A percentile compares a stretch with the other conserved stretches of the same genome.
phyloP scores from a whole-genome alignment of 805 yeast species.

The Kodamaea kaohsiungensis region DNA sequence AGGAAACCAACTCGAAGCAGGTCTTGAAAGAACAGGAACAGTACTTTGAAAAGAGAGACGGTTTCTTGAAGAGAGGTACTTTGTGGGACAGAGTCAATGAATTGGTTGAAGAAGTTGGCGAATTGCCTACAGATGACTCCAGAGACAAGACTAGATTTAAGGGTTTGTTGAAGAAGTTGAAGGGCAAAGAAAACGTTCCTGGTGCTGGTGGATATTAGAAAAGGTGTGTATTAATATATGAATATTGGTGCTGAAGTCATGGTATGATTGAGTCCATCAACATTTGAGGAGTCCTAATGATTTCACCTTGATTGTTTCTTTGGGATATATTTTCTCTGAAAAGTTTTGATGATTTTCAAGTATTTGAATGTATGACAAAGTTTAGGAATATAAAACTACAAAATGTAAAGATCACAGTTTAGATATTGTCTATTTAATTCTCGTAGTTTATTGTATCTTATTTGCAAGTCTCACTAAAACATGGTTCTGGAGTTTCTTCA shows the following conservation, averaged over 20 bases:
- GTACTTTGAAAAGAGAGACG: slow-evolving; percentile 74
- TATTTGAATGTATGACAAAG: background rate
- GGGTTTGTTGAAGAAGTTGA: slow-evolving; percentile 61
- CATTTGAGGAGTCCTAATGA: background rate
- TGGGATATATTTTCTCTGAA: too few relatives aligned
- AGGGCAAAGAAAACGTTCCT: slow-evolving; percentile 71
- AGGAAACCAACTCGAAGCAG: slow-evolving; percentile 64
- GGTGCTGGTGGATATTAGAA: slow-evolving; percentile 67
- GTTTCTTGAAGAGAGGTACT: slow-evolving; percentile 44
- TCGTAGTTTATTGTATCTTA: background rate
- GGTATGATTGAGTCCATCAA: background rate
- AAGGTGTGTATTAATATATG: background rate
- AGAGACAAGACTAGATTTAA: slow-evolving; percentile 73
- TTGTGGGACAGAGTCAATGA: slow-evolving; percentile 60
- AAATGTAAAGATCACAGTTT: background rate
- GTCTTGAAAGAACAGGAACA: slow-evolving; percentile 69
- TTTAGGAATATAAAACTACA: too few relatives aligned
- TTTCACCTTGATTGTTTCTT: too few relatives aligned
- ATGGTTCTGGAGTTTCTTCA: slow-evolving; percentile 11
- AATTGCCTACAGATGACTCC: slow-evolving; percentile 34
- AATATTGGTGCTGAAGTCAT: background rate
- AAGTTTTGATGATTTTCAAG: too few relatives aligned
- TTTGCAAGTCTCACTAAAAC: slow-evolving; percentile 14
- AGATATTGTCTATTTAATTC: background rate
- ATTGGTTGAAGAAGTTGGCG: slow-evolving; percentile 49